Conservation (phyloP, 495 filamentous ascomycete genomes). For the Podospora conica region DNA sequence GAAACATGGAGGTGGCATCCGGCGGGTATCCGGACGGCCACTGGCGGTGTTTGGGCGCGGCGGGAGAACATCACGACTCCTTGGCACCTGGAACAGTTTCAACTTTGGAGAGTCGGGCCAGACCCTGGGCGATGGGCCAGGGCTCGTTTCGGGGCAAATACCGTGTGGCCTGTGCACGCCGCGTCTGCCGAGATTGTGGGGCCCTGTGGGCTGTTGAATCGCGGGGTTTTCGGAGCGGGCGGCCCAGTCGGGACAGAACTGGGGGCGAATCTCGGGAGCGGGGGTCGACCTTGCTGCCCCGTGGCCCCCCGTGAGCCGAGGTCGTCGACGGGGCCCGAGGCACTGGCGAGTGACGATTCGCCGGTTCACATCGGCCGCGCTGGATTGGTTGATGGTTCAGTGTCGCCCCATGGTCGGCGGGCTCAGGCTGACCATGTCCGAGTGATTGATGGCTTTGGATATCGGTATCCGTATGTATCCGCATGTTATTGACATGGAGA, state of each 20-base stretch:
- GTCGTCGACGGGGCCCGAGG: not conserved
- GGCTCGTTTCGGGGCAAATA: not conserved
- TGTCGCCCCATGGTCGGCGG: no score
- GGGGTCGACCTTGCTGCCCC: not conserved
- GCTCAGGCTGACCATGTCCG: no score
- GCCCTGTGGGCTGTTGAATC: constrained; percentile 3
- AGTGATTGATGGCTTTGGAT: no score
- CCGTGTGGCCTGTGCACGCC: not conserved
- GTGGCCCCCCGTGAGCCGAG: not conserved
- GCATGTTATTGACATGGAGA: no score
- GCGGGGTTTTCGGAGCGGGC: not conserved
- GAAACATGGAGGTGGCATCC: not conserved
- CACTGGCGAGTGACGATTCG: not conserved
- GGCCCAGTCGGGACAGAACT: not conserved
- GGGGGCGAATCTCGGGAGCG: not conserved
- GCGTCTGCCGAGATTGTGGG: not conserved
- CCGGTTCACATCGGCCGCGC: not conserved
- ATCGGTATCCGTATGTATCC: not conserved
- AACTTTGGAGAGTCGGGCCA: no score
- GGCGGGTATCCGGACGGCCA: not conserved
- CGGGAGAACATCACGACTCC: not conserved
- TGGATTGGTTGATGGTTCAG: not conserved
- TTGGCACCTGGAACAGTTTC: constrained; percentile 7
- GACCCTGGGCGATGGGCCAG: not conserved
- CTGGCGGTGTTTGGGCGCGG: not conserved